phyloP scores from a whole-genome alignment of 2,329 filamentous ascomycete species.

The Fusarium cicatricum region DNA sequence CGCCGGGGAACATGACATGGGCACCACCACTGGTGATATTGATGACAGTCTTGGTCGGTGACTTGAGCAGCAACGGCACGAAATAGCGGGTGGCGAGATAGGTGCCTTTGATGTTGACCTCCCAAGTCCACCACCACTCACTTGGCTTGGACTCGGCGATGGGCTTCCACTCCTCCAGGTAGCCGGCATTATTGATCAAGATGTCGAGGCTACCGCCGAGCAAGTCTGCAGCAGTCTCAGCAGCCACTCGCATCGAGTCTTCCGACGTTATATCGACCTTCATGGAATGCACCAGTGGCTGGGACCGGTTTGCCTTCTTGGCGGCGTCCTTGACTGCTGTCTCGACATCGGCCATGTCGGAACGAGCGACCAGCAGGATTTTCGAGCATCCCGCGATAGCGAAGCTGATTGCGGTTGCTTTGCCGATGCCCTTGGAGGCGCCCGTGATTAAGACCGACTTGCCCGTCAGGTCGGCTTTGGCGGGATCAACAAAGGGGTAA shows the following conservation, averaged over 20 bases:
- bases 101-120: constrained; percentile 60
- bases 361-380: constrained; percentile 63
- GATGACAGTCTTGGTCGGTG: constrained; percentile 52
- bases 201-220: constrained; percentile 51
- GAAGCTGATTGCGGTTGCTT: constrained; percentile 60
- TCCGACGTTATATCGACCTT: constrained; percentile 49
- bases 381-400: constrained; percentile 60
- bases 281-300: constrained; percentile 49
- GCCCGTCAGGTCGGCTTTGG: constrained; percentile 48
- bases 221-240: constrained; percentile 30
- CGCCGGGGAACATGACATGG: constrained; percentile 17
- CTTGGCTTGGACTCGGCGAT: constrained; percentile 49
- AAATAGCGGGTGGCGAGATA: constrained; percentile 57
- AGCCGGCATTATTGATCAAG: constrained; percentile 55
- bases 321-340: constrained; percentile 47
- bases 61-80: constrained; percentile 54
- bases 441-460: constrained; percentile 61
- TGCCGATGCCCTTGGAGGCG: constrained; percentile 62
- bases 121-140: constrained; percentile 56
- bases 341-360: constrained; percentile 46
- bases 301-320: constrained; percentile 39
- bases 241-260: constrained; percentile 43
- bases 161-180: constrained; percentile 46
- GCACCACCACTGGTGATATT: constrained; percentile 51
- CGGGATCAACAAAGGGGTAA: constrained; percentile 60